Percentiles rank a stretch among this genome's conserved stretches.
Evolutionary conservation across 2,329 filamentous ascomycete genomes (phyloP).

Genomic region (Esteya vermicola): DNA sequence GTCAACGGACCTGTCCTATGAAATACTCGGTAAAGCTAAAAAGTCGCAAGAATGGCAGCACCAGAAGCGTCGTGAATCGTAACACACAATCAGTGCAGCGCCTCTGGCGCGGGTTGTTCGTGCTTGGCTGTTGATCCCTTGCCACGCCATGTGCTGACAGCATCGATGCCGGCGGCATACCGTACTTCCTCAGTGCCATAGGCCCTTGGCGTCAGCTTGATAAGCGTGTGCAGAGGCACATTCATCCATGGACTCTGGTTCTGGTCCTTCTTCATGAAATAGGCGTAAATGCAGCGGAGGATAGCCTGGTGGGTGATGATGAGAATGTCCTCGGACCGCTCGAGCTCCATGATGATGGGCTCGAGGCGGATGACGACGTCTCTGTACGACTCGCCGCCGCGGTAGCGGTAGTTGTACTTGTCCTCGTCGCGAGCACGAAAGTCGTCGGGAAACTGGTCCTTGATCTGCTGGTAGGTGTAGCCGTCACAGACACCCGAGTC

Average conservation of each 20-base stretch:
- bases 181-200: constrained; percentile 87
- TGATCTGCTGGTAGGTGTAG: constrained; percentile 90
- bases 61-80: no score
- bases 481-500: constrained; percentile 95
- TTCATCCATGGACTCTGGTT: constrained; percentile 96
- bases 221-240: constrained; percentile 87
- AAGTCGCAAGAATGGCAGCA: background rate
- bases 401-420: constrained; percentile 99
- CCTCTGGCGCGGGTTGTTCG: constrained; percentile 39
- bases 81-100: constrained; percentile 8
- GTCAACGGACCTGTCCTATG: no score
- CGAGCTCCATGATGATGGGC: constrained; percentile 98
- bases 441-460: constrained; percentile 81
- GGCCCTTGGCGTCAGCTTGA: constrained; percentile 87
- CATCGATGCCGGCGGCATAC: constrained; percentile 81
- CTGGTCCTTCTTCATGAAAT: constrained; percentile 96
- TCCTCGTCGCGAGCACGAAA: constrained; percentile 92
- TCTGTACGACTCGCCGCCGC: constrained; percentile 87
- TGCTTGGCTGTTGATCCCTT: constrained; percentile 90
- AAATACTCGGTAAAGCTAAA: background rate
- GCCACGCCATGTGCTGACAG: constrained; percentile 89
- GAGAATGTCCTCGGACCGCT: constrained; percentile 89
- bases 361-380: constrained; percentile 96
- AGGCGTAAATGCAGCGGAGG: constrained; percentile 91
- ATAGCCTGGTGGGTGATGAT: constrained; percentile 98